Evolutionary conservation across 306 rosid genomes (phyloP), one percentile per base, ranked within the genome.

Genomic region (Macrotyloma uniflorum): DNA sequence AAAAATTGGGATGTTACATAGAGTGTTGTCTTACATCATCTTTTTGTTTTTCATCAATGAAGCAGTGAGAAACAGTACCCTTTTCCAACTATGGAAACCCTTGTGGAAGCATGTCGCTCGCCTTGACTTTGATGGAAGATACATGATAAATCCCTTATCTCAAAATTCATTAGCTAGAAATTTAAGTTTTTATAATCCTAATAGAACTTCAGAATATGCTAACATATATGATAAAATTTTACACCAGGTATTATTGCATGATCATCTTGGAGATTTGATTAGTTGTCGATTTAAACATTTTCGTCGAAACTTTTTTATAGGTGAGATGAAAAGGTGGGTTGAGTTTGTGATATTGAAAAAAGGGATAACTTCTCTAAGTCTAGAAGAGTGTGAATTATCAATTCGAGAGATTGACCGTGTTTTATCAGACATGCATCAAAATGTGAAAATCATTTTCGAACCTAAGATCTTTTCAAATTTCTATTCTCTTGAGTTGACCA

Each of bases 381-480:
- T 82, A 6, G 76, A n/a, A n/a, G n/a, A 71, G 64, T 70, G 79
- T 45, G 19, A 6, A 4, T n/a, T 6, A 12, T 13, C 10, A 5
- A 0, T 14, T 0, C 14, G 0, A 3, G 67, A 53, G 3, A 12
- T 4, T 15, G 7, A 2, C 1, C 42, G 15, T 3, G 14, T 2
- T 2, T 19, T 36, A 10, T 0, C 10, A 0, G 46, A n/a, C 7
- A 1, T 14, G 1, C 3, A 5, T 23, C 4, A 0, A 24, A 0
- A 0, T 22, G 28, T 22, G 16, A 54, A 7, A 18, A 6, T 1
- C 12, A 0, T 8, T 28, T 78, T 78, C 15, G 8, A 40, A 4
- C 64, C 36, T 35, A 19, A 8, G 26, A 28, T 26, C 3, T 83
- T 83, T 58, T 66, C 80, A 1, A 72, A 53, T n/a, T 33, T 78